These are phyloP conservation scores for Aotearoamyces nothofagi DNA, from an alignment of 2,329 filamentous ascomycete genomes.

Conservation along the genomic window DNA sequence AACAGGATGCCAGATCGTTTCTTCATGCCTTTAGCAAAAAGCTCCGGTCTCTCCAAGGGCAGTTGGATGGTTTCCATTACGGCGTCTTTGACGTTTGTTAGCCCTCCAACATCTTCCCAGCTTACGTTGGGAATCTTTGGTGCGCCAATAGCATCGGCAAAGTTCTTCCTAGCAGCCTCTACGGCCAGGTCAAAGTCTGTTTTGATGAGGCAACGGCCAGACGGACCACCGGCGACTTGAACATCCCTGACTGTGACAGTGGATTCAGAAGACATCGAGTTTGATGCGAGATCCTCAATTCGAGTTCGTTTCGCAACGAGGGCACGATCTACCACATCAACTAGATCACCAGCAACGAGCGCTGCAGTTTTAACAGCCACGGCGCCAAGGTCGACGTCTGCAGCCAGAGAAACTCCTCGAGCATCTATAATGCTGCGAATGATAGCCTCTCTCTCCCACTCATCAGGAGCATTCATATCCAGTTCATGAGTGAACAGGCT, in stretches of 20 bases:
- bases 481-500: conserved; percentile 92
- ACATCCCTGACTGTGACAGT: conserved; percentile 62
- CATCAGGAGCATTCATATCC: conserved; percentile 84
- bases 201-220: conserved; percentile 64
- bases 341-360: conserved; percentile 81
- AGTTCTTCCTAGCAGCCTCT: conserved; percentile 91
- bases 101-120: conserved; percentile 90
- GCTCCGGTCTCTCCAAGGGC: conserved; percentile 76
- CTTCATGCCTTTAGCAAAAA: conserved; percentile 96
- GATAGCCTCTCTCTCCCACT: conserved; percentile 81
- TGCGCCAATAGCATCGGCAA: conserved; percentile 91
- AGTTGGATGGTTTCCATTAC: conserved; percentile 93
- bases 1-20: conserved; percentile 89
- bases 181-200: conserved; percentile 85
- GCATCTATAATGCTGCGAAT: conserved; percentile 65
- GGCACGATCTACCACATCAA: conserved; percentile 87
- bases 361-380: conserved; percentile 93
- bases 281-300: conserved; percentile 53
- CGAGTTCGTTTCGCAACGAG: conserved; percentile 62
- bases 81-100: conserved; percentile 92
- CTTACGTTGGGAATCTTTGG: conserved; percentile 96
- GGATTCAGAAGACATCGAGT: conserved; percentile 23
- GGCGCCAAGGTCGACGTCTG: conserved; percentile 68
- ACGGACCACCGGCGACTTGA: conserved; percentile 72
- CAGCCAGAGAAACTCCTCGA: conserved; percentile 60